These are phyloP conservation scores for Salix caprea DNA, from an alignment of 345 rosid species.

Conservation along the genomic window DNA sequence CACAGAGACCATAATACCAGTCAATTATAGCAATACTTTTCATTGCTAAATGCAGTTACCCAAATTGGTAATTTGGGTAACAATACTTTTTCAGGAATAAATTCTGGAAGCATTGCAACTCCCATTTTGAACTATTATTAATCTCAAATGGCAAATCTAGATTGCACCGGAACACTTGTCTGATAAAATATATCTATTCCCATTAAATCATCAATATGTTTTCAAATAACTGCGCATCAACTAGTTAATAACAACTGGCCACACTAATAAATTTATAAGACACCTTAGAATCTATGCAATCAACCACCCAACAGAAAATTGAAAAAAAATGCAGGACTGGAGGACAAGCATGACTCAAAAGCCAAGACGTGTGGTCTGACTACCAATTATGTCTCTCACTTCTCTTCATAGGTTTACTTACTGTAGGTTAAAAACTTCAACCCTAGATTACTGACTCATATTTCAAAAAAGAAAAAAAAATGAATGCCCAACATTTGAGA, in stretches of 20 bases:
- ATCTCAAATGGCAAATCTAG: neutral
- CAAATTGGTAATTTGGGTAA: neutral
- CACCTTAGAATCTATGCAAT: neutral
- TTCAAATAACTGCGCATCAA: neutral
- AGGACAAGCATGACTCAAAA: neutral
- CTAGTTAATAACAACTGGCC: neutral
- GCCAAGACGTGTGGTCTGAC: neutral
- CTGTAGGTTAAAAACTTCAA: neutral
- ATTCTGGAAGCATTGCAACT: neutral
- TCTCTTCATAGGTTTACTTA: neutral
- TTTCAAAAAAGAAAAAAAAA: neutral
- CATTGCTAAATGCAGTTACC: neutral
- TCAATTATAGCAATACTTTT: neutral
- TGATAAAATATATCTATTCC: neutral
- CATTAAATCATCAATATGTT: neutral
- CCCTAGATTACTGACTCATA: neutral
- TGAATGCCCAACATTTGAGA: neutral
- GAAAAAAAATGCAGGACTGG: neutral
- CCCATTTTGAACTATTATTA: neutral
- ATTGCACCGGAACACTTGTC: neutral
- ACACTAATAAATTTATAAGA: neutral
- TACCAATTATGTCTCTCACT: neutral
- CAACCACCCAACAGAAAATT: neutral
- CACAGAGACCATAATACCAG: neutral
- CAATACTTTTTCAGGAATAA: neutral